Evolutionary conservation across 2,329 filamentous ascomycete genomes (phyloP), one percentile per base, ranked within the genome.

Genomic region (Rutstroemia sp.): DNA sequence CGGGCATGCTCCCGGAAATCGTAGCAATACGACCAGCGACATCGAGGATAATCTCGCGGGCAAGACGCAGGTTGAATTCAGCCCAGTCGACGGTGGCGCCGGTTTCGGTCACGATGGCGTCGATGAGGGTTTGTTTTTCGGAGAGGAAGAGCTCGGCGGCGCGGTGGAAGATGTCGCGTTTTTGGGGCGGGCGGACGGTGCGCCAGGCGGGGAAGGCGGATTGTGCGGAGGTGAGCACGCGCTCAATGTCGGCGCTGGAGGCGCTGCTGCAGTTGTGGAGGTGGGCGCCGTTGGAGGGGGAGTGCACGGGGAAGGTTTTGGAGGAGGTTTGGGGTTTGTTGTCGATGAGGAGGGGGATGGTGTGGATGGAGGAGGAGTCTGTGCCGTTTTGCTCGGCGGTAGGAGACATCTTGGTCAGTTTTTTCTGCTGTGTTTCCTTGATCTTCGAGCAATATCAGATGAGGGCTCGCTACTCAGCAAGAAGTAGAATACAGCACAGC

Each of bases 191-290:
- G 47, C 81, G 82, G 2, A 80, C 80, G 61, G 79, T 80, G 45
- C 79, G 77, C 89, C 89, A 95, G 57, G 78, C 72, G 45, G 78
- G 79, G 70, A 89, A 86, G 1, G 89, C 88, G 14, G 76, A 74
- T n/a, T 83, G 75, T 0, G 88, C 88, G 5, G 76, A 71, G 25
- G 70, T 63, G 53, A 77, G 71, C 9, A 84, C 79, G 9, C 73
- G 71, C 17, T 79, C 71, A 27, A 84, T 84, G 60, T 81, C 75
- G 2, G 73, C 71, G 48, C 80, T 79, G 39, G 78, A 73, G 2
- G 83, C 81, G 36, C 79, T 81, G 36, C 78, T 76, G 57, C 79
- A 81, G 56, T 77, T 75, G 60, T 79, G 74, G 66, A 84, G 75
- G 40, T 82, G 67, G 14, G 79, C 66, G 23, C 67, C 81, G 64